A percentile compares a stretch with the other conserved stretches of the same genome.
phyloP scores from a whole-genome alignment of 306 rosid species.

The Begonia loranthoides region DNA sequence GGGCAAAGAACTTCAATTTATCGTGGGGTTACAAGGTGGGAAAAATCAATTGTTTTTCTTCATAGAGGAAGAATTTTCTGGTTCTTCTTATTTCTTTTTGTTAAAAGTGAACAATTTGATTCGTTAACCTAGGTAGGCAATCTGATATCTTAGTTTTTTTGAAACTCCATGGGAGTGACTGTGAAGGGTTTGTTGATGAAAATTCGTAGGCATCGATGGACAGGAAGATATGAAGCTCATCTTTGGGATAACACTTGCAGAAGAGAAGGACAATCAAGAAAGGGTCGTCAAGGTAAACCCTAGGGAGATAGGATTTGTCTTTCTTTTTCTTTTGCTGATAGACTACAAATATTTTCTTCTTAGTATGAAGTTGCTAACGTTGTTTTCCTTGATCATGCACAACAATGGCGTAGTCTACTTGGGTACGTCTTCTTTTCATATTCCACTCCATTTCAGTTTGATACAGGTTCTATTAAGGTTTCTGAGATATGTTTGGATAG shows the following conservation, averaged over 20 bases:
- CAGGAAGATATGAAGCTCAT: conserved; percentile 97
- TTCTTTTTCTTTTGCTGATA: neutral
- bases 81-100: too few species aligned
- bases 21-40: conserved; percentile 88
- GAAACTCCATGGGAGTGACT: too few species aligned
- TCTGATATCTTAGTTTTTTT: neutral
- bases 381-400: too few species aligned
- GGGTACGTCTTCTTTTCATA: conserved; percentile 11
- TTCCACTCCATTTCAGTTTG: too few species aligned
- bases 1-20: conserved; percentile 98
- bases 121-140: neutral
- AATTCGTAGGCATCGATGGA: conserved; percentile 78
- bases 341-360: too few species aligned
- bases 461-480: too few species aligned
- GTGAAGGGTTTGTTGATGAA: too few species aligned
- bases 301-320: conserved; percentile 6
- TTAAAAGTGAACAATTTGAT: too few species aligned
- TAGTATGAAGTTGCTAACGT: too few species aligned
- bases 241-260: conserved; percentile 98
- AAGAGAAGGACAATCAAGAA: conserved; percentile 98
- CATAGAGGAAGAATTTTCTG: too few species aligned
- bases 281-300: conserved; percentile 91
- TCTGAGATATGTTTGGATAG: conserved; percentile 10
- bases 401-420: conserved; percentile 30
- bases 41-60: neutral